Percentiles rank a stretch among this genome's conserved stretches.
Conservation (phyloP, 1,139 yeast species). For the Yamadazyma atlantica region DNA sequence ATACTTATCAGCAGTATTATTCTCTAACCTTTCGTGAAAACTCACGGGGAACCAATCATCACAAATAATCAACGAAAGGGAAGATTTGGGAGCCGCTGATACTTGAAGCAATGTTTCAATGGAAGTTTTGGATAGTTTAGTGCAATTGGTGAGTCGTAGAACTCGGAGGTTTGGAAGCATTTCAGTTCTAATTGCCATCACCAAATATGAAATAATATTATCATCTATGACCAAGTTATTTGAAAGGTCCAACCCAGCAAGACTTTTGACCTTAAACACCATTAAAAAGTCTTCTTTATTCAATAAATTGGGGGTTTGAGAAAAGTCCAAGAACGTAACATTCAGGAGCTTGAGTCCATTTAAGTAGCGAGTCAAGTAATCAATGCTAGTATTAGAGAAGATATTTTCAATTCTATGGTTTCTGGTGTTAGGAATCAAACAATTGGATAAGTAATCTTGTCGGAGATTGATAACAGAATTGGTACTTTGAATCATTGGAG, state of each 20-base stretch:
- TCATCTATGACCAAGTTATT: conserved; percentile 30
- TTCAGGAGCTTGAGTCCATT: conserved; percentile 10
- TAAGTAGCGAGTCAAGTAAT: conserved; percentile 20
- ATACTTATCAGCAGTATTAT: conserved; percentile 15
- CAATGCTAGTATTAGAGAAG: conserved; percentile 26
- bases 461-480: conserved; percentile 6
- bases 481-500: conserved; percentile 6
- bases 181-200: conserved; percentile 23
- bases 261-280: conserved; percentile 29
- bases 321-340: conserved; percentile 13
- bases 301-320: conserved; percentile 9
- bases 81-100: conserved; percentile 10
- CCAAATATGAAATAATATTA: conserved; percentile 26
- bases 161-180: conserved; percentile 24
- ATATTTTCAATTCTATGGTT: conserved; percentile 35
- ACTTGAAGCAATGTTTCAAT: conserved; percentile 18
- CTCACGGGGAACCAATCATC: conserved; percentile 8
- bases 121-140: conserved; percentile 21
- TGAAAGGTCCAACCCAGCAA: conserved; percentile 36
- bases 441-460: conserved; percentile 9
- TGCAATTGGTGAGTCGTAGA: conserved; percentile 26
- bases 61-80: conserved; percentile 23
- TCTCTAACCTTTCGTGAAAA: conserved; percentile 7
- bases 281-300: conserved; percentile 25
- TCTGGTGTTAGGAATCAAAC: conserved; percentile 8